These are phyloP conservation scores for Aspergillus bertholletiae DNA, from an alignment of 495 filamentous ascomycete species.

Conservation along the genomic window DNA sequence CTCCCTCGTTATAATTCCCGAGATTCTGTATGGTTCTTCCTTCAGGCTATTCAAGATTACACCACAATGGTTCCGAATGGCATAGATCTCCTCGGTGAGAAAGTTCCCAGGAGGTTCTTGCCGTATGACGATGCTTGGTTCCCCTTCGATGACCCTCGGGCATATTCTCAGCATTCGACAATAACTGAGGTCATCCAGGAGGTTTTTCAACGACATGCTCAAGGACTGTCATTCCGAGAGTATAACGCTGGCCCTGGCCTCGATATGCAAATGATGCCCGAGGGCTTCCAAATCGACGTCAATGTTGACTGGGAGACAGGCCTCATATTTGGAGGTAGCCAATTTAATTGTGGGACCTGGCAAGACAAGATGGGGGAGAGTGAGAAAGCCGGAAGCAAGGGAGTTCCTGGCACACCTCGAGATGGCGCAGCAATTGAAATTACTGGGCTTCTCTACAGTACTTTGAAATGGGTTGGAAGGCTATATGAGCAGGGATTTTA, in stretches of 20 bases:
- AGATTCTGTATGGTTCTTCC: conserved; percentile 96
- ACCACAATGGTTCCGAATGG: conserved; percentile 79
- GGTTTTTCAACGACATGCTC: conserved; percentile 84
- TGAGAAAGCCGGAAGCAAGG: conserved; percentile 83
- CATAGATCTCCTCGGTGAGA: conserved; percentile 66
- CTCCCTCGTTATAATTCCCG: conserved; percentile 95
- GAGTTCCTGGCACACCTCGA: conserved; percentile 90
- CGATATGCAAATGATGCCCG: conserved; percentile 89
- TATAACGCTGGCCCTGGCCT: conserved; percentile 86
- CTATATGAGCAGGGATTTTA: conserved; percentile 66
- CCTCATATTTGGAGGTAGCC: conserved; percentile 89
- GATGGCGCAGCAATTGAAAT: conserved; percentile 97
- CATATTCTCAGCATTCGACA: conserved; percentile 78
- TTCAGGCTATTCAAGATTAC: conserved; percentile 95
- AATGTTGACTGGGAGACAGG: conserved; percentile 91
- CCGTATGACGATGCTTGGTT: conserved; percentile 97
- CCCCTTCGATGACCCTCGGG: conserved; percentile 68
- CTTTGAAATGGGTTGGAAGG: conserved; percentile 70
- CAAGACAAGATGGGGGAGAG: conserved; percentile 99
- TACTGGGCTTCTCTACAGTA: conserved; percentile 86
- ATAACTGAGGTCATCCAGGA: conserved; percentile 91
- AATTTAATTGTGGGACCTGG: conserved; percentile 97
- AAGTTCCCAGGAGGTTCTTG: conserved; percentile 80
- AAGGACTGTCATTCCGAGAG: conserved; percentile 85
- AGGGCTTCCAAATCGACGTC: conserved; percentile 88